Base-by-base conservation (phyloP, 2,329 filamentous ascomycete species). In the Ophiostoma sp. region DNA sequence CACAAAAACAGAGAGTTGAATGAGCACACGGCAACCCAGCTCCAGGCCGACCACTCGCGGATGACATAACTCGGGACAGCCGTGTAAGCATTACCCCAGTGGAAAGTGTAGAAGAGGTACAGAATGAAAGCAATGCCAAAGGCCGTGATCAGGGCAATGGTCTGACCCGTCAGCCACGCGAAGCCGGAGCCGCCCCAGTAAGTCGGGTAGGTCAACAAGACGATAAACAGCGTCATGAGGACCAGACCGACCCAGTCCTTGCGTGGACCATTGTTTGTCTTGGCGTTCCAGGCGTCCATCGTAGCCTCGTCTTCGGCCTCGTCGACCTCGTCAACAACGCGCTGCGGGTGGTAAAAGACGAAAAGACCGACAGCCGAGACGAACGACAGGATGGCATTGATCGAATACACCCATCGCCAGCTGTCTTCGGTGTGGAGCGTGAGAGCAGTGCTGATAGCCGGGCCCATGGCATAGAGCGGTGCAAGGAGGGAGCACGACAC, bases 351-450 rank as follows among this genome's bases (percentile, higher is more conserved):
- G 19, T 63, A 63, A 33, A 39, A 36, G 28, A 63, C 19, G 19
- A 63, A 33, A 3, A 63, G 31, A 12, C 28, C 28, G 31, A 33
- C 59, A 9, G 17, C 28, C 17, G 59, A 36, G 3, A 3, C 28
- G 39, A 63, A 63, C 59, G 59, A 63, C 28, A 63, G 31, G 28
- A 63, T 39, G 17, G 59, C 59, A 15, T 63, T 63, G 59, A 63
- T 63, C 31, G 59, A 63, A 17, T 63, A 63, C 25, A n/a, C 31
- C 59, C 59, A 63, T 17, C 59, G 59, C 59, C 59, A 63, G 59
- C 28, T 63, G 59, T 63, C 59, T 2, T 4, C 12, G 1, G 59
- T 39, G 28, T 63, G 31, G 7, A 63, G 59, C 2, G 33, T 36
- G 12, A 63, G 28, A 11, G 59, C 59, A 2, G 28, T n/a, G 4